These are phyloP conservation scores for Triglochin maritima DNA, from an alignment of 106 monocot species.

Conservation along the genomic window DNA sequence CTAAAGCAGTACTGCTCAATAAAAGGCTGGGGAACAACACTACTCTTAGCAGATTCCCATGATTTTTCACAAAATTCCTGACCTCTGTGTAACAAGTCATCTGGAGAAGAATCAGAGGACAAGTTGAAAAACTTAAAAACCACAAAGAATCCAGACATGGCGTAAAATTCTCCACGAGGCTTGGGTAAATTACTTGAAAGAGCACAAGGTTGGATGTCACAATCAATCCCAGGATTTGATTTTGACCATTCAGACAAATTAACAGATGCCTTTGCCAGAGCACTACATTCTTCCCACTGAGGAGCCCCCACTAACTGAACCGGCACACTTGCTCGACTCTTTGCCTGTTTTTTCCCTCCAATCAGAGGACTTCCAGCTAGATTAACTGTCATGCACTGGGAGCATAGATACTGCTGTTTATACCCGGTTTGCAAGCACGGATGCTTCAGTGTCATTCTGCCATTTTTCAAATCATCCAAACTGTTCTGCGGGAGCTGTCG, in stretches of 20 bases:
- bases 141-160: constrained; percentile 95
- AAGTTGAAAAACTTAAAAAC: constrained; percentile 91
- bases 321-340: constrained; percentile 25
- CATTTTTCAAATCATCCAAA: constrained; percentile 17
- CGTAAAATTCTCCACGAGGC: constrained; percentile 78
- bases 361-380: constrained; percentile 42
- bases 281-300: constrained; percentile 69
- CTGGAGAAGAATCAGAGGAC: constrained; percentile 47
- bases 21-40: constrained; percentile 88
- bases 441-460: constrained; percentile 53
- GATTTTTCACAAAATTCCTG: constrained; percentile 60
- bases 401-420: constrained; percentile 62
- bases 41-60: constrained; percentile 77
- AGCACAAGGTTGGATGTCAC: constrained; percentile 76
- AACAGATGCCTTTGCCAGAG: constrained; percentile 72
- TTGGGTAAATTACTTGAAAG: constrained; percentile 36
- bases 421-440: constrained; percentile 88
- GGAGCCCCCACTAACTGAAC: constrained; percentile 62
- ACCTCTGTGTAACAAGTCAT: constrained; percentile 58
- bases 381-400: constrained; percentile 43
- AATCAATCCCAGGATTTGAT: constrained; percentile 49
- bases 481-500: constrained; percentile 14
- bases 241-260: constrained; percentile 75
- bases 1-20: constrained; percentile 98
- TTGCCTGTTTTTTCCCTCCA: constrained; percentile 18